Evolutionary conservation across 139 green algal species (phyloP).

Genomic region (Closterium sp.): DNA sequence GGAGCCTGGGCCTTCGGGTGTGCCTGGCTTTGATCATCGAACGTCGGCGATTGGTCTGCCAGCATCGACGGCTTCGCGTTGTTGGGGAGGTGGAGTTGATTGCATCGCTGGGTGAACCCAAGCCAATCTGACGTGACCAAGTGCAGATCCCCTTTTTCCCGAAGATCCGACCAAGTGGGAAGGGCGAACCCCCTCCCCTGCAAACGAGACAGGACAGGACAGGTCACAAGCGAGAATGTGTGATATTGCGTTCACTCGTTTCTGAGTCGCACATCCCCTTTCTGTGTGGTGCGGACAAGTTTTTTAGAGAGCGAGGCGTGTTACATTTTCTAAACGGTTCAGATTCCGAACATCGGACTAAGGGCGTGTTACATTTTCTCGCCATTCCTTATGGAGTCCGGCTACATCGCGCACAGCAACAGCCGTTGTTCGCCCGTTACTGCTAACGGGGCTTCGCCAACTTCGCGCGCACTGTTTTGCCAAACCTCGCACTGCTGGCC

Average conservation of each 20-base stretch:
- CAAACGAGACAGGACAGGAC: neutral
- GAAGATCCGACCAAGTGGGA: neutral
- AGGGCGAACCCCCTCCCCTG: neutral
- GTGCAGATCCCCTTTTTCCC: neutral
- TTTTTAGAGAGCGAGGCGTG: too few relatives aligned
- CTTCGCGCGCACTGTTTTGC: too few relatives aligned
- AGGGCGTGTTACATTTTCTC: too few relatives aligned
- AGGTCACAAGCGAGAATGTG: neutral
- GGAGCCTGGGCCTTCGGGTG: neutral
- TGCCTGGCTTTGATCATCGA: neutral
- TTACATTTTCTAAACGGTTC: too few relatives aligned
- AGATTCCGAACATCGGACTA: too few relatives aligned
- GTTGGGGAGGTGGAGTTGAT: neutral
- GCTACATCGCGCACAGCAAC: too few relatives aligned
- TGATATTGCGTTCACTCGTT: neutral
- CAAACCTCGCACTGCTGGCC: too few relatives aligned
- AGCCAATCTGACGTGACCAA: neutral
- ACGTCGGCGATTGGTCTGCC: neutral
- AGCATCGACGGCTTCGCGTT: neutral
- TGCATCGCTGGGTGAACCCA: neutral
- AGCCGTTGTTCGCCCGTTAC: too few relatives aligned
- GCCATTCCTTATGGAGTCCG: too few relatives aligned
- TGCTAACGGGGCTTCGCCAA: too few relatives aligned
- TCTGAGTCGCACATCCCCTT: neutral
- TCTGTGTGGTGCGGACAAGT: too few relatives aligned